Evolutionary conservation across 768 basidiomycete species (phyloP).

Genomic region (Candolleomyces efflorescens): DNA sequence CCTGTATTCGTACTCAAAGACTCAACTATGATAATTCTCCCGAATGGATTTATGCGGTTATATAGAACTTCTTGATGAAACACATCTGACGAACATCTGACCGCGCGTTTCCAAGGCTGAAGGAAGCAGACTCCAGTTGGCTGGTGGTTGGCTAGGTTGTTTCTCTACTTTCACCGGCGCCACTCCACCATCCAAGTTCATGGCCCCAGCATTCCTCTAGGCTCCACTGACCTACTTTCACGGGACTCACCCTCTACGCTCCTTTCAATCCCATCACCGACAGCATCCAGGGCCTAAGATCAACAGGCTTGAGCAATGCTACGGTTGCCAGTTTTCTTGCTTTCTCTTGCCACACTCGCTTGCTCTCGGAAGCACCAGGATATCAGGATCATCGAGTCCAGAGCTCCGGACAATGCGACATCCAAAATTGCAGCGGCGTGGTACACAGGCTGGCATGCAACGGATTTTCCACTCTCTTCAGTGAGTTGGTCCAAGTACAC

Average conservation of each 20-base stretch:
- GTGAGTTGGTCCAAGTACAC: slow-evolving; percentile 52
- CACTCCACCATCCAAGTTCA: neutral
- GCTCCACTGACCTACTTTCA: neutral
- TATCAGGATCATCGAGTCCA: neutral
- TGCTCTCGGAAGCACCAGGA: slow-evolving; percentile 9
- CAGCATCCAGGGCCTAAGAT: too few relatives aligned
- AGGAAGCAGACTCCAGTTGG: neutral
- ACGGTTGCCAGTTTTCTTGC: neutral
- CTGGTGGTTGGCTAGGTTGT: neutral
- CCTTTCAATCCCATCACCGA: neutral
- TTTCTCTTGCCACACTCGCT: slow-evolving; percentile 10
- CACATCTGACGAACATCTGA: too few relatives aligned
- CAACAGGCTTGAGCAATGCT: neutral
- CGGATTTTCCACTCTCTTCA: slow-evolving; percentile 36
- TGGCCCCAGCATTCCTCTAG: neutral
- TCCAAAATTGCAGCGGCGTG: slow-evolving; percentile 32
- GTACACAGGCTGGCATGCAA: slow-evolving; percentile 46
- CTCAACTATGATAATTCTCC: neutral
- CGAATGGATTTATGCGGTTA: neutral
- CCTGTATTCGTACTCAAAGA: neutral
- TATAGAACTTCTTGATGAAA: neutral
- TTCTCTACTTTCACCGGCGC: neutral
- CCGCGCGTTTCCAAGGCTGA: neutral
- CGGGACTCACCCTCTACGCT: slow-evolving; percentile 3
- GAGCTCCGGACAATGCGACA: slow-evolving; percentile 14